Evolutionary conservation across 2,329 filamentous ascomycete species (phyloP), one percentile per base, ranked within the genome.

Genomic region (Aspergillus hiratsukae): DNA sequence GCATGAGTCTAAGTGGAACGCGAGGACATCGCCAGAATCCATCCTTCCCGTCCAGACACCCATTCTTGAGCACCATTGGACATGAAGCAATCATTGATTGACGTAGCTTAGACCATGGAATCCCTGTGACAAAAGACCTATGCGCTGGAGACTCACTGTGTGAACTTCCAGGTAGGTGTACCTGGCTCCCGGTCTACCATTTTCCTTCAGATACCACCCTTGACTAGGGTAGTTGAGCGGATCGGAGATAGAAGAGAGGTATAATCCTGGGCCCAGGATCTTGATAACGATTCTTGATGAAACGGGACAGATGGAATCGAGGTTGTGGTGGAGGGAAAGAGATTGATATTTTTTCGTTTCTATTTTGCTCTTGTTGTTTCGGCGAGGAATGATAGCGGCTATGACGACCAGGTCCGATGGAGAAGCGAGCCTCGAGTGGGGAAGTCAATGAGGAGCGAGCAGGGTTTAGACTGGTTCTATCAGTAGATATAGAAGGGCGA

Each of bases 151-250:
- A 83, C 91, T 78, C 89, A 96, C 92, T 97, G 93, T 78, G 93
- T 97, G 81, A 97, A 97, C 84, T 97, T 97, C 93, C 93, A 97
- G 80, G 92, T 97, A 75, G 92, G 92, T 80, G 90, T 88, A 83
- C 86, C 91, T 80, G 89, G 84, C 81, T 96, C 91, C 81, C 88
- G 89, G 85, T 97, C 92, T 82, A 94, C 92, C 92, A 97, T 97
- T 88, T 72, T 69, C 66, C 65, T 93, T 76, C 71, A 72, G 70
- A 64, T 65, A 67, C 70, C 66, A 69, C 68, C 69, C 67, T 70
- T 64, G 61, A 56, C 62, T 62, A 61, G 63, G 61, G 60, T 61
- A 62, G 58, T 56, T 58, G 57, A 45, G 52, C 51, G 52, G 50
- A 56, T 54, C 56, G 6, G 9, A 51, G 58, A 55, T 58, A 54